Evolutionary conservation across 371 early-diverging fungal genomes (phyloP).

Genomic region (Amoeboaphelidium protococcarum): DNA sequence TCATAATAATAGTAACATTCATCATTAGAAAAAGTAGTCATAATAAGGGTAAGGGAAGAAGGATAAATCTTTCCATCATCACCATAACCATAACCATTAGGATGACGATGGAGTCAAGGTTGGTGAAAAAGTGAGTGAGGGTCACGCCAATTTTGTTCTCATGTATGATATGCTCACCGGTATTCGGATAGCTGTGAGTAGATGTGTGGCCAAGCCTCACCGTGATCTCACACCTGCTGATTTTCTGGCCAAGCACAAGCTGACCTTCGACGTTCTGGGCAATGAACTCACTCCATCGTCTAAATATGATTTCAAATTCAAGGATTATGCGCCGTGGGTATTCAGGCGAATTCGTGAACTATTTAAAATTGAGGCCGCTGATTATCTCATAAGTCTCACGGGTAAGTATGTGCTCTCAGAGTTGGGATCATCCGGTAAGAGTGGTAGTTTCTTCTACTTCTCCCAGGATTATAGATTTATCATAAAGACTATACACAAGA

Average conservation of each 20-base stretch:
- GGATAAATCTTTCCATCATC: no score
- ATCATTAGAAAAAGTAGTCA: no score
- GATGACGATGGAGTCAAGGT: slow-evolving; percentile 12
- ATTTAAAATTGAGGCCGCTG: slow-evolving; percentile 74
- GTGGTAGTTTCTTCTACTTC: slow-evolving; percentile 85
- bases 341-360: slow-evolving; percentile 59
- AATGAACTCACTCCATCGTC: slow-evolving; percentile 78
- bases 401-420: slow-evolving; percentile 86
- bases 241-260: neutral
- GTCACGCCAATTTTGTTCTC: slow-evolving; percentile 41
- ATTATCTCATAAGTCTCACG: slow-evolving; percentile 78
- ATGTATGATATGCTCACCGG: slow-evolving; percentile 97
- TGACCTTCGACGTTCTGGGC: slow-evolving; percentile 27
- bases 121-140: slow-evolving; percentile 23
- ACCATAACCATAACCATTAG: no score
- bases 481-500: slow-evolving; percentile 83
- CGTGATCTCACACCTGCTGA: neutral
- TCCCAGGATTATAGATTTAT: slow-evolving; percentile 88
- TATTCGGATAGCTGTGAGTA: slow-evolving; percentile 17
- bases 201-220: slow-evolving; percentile 1
- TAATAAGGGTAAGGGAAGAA: no score
- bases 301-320: slow-evolving; percentile 90
- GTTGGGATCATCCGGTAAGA: slow-evolving; percentile 79
- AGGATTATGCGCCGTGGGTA: slow-evolving; percentile 94
- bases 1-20: no score